These are phyloP conservation scores for Lyophyllum decastes DNA, from an alignment of 768 basidiomycete species.

Conservation along the genomic window DNA sequence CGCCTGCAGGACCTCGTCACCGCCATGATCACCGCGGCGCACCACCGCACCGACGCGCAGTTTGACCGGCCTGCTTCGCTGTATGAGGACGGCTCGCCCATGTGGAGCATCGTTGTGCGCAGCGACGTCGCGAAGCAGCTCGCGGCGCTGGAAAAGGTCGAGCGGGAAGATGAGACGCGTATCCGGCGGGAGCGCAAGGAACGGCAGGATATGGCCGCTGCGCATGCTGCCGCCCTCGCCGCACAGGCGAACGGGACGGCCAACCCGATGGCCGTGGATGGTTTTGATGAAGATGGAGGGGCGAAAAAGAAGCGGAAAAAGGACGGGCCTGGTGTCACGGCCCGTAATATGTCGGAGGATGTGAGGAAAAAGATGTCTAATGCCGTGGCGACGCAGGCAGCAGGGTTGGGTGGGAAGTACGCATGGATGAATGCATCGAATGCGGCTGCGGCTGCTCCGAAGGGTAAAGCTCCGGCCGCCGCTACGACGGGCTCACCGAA, in stretches of 20 bases:
- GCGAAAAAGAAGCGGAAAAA: constrained; percentile 83
- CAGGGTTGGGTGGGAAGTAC: constrained; percentile 82
- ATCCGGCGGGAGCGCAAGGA: constrained; percentile 79
- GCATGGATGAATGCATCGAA: constrained; percentile 84
- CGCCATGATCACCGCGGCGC: constrained; percentile 66
- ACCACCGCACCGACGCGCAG: constrained; percentile 70
- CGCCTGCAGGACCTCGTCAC: constrained; percentile 71
- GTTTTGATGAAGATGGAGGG: constrained; percentile 48
- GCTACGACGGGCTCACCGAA: constrained; percentile 12
- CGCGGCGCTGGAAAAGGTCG: constrained; percentile 70
- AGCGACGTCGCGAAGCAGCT: constrained; percentile 81
- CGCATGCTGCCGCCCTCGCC: constrained; percentile 63
- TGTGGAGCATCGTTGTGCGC: constrained; percentile 83
- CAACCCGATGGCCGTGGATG: constrained; percentile 21
- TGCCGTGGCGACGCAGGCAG: constrained; percentile 84
- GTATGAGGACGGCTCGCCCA: constrained; percentile 68
- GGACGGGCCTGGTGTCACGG: constrained; percentile 82
- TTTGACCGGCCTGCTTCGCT: constrained; percentile 67
- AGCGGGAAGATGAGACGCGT: constrained; percentile 82
- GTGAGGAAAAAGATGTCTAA: constrained; percentile 92
- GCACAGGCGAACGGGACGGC: constrained; percentile 51
- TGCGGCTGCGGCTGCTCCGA: constrained; percentile 38
- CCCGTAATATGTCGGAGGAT: constrained; percentile 89
- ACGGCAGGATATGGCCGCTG: constrained; percentile 69
- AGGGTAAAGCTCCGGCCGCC: constrained; percentile 28